Evolutionary conservation across 352 stramenopile species (phyloP).

Genomic region (Phytophthora hibernalis): DNA sequence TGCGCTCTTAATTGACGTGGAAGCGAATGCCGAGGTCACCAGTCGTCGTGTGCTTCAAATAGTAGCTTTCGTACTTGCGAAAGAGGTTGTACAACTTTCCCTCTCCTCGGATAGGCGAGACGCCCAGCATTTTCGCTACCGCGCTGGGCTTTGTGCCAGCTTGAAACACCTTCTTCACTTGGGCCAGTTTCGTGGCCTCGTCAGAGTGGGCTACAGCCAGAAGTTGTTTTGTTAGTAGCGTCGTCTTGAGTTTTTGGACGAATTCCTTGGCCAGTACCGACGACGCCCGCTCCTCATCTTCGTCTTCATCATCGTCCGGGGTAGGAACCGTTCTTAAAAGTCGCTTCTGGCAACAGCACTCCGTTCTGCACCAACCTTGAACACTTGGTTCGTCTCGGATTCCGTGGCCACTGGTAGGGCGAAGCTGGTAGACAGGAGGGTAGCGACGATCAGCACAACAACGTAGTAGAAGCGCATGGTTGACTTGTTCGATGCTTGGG

Average conservation of each 20-base stretch:
- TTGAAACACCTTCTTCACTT: not conserved
- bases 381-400: not conserved
- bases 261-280: not conserved
- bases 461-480: not conserved
- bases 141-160: not conserved
- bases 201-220: not conserved
- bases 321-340: not conserved
- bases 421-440: not conserved
- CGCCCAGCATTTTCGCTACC: not conserved
- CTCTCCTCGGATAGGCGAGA: not conserved
- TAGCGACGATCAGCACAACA: not conserved
- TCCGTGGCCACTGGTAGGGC: not conserved
- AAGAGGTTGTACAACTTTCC: not conserved
- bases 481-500: not conserved
- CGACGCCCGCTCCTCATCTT: not conserved
- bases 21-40: not conserved
- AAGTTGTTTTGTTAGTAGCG: not conserved
- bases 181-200: not conserved
- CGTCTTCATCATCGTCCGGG: not conserved
- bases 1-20: not conserved
- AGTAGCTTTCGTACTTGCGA: not conserved
- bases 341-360: not conserved
- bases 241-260: not conserved
- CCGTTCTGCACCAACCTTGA: not conserved
- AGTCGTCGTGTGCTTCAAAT: not conserved